phyloP scores from a whole-genome alignment of 1,139 yeast species.

The Yamadazyma triangularis region DNA sequence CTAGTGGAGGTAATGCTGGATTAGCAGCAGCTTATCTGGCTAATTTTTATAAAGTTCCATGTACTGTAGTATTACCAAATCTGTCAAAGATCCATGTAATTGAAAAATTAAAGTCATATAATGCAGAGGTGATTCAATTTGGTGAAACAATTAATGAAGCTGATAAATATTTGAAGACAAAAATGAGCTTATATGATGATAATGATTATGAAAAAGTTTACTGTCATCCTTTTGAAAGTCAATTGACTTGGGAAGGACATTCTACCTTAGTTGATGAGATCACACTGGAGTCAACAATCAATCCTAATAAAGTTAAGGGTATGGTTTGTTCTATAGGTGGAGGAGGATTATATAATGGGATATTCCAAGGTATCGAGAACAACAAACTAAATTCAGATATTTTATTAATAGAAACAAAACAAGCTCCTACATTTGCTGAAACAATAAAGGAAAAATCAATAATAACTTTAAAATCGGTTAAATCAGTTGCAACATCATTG shows the following conservation, averaged over 20 bases:
- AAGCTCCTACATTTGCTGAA: constrained; percentile 34
- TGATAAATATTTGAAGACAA: constrained; percentile 22
- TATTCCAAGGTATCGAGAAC: constrained; percentile 25
- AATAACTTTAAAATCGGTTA: constrained; percentile 24
- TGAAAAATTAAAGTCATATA: constrained; percentile 19
- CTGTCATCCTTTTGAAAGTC: constrained; percentile 40
- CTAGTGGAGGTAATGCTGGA: constrained; percentile 45
- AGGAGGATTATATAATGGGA: constrained; percentile 40
- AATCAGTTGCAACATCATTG: constrained; percentile 36
- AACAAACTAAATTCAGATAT: constrained; percentile 19
- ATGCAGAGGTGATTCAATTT: constrained; percentile 26
- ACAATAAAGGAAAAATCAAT: constrained; percentile 26
- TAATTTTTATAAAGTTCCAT: constrained; percentile 19
- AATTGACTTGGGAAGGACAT: constrained; percentile 39
- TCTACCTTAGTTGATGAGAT: constrained; percentile 32
- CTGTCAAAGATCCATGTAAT: constrained; percentile 23
- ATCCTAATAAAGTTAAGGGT: constrained; percentile 24
- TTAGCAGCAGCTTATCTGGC: constrained; percentile 41
- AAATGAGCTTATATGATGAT: constrained; percentile 15
- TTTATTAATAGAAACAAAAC: constrained; percentile 33
- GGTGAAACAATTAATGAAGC: constrained; percentile 38
- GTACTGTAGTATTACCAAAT: constrained; percentile 39
- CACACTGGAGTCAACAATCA: constrained; percentile 15
- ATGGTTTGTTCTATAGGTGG: constrained; percentile 43
- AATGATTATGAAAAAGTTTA: constrained; percentile 22